A percentile compares a stretch with the other conserved stretches of the same genome.
phyloP scores from a whole-genome alignment of 768 basidiomycete species.

The Lactarius tabidus region DNA sequence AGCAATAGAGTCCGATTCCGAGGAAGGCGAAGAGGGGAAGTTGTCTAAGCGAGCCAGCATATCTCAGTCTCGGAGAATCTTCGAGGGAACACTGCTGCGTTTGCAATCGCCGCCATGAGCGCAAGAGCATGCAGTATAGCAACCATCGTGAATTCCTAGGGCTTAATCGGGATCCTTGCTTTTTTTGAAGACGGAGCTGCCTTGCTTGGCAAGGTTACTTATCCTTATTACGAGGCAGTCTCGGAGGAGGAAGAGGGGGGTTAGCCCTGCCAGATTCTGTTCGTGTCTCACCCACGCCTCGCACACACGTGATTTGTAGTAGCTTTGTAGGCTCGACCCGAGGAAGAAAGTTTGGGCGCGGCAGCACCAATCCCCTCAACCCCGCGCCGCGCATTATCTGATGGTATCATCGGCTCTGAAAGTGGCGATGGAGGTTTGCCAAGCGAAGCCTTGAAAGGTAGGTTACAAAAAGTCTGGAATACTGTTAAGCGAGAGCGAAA shows the following conservation, averaged over 20 bases:
- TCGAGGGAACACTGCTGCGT: neutral
- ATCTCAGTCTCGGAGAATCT: neutral
- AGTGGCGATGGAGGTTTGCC: neutral
- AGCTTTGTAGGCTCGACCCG: neutral
- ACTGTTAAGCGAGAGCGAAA: too few species aligned
- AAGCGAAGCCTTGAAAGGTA: neutral
- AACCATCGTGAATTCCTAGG: neutral
- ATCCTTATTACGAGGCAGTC: constrained; percentile 1
- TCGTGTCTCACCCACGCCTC: neutral
- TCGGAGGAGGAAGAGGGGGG: neutral
- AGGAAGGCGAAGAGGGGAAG: neutral
- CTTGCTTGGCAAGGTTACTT: neutral
- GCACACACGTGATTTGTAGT: constrained; percentile 10
- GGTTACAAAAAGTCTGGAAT: too few species aligned
- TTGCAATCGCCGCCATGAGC: neutral
- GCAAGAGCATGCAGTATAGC: neutral
- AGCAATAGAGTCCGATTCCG: neutral
- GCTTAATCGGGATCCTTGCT: neutral
- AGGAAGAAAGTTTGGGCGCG: neutral
- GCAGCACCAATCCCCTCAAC: constrained; percentile 5
- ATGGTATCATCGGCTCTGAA: neutral
- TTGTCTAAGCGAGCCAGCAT: neutral
- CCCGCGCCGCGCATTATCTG: constrained; percentile 1
- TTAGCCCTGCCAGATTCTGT: neutral
- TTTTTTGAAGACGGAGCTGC: neutral